Conservation (phyloP, 371 early-diverging fungal genomes). For the Rhizopus stolonifer region DNA sequence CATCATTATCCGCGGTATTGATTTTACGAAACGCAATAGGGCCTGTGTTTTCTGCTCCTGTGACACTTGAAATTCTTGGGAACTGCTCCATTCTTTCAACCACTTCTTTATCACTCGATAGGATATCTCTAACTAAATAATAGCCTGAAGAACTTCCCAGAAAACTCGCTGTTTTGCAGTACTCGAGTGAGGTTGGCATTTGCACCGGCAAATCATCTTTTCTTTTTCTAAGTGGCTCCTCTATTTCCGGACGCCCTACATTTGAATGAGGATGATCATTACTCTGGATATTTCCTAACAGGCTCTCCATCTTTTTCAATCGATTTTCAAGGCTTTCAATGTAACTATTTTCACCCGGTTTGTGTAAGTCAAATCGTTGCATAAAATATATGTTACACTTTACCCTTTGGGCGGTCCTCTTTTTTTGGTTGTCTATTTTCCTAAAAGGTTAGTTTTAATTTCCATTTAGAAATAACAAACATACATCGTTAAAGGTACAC, state of each 20-base stretch:
- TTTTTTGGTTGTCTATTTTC: constrained; percentile 24
- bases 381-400: background rate
- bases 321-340: constrained; percentile 48
- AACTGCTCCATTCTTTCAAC: constrained; percentile 2
- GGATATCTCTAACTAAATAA: constrained; percentile 19
- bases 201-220: background rate
- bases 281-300: constrained; percentile 31
- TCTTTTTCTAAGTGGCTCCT: background rate
- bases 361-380: background rate
- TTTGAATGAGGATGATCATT: constrained; percentile 8
- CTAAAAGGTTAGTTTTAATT: background rate
- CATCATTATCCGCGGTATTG: constrained; percentile 35
- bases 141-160: constrained; percentile 31
- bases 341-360: no score
- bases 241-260: background rate
- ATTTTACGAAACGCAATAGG: constrained; percentile 22
- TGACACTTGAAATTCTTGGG: background rate
- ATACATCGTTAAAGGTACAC: constrained; percentile 51
- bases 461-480: constrained; percentile 3
- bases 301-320: constrained; percentile 39
- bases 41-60: background rate
- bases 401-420: constrained; percentile 41
- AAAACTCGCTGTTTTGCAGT: constrained; percentile 16
- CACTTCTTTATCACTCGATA: constrained; percentile 15
- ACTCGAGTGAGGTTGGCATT: constrained; percentile 10